Conservation (phyloP, 2,329 filamentous ascomycete genomes). For the Huntiella bhutanensis region DNA sequence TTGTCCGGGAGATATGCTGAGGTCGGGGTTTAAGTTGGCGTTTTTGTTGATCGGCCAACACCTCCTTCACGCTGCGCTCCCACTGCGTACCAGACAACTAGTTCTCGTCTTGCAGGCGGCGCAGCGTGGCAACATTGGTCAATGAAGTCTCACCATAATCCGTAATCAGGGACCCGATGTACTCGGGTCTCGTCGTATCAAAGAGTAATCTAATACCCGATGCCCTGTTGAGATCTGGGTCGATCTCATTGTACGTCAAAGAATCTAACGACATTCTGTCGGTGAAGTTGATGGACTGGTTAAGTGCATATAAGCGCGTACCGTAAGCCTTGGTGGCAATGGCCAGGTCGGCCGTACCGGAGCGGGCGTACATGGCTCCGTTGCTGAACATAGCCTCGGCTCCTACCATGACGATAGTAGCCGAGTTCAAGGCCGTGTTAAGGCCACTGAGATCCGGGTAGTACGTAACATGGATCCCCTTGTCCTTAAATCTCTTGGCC, state of each 20-base stretch:
- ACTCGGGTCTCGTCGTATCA: conserved; percentile 75
- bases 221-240: conserved; percentile 44
- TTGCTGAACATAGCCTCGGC: conserved; percentile 94
- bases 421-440: conserved; percentile 46
- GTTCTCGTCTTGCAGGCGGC: conserved; percentile 12
- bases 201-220: conserved; percentile 53
- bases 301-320: conserved; percentile 72
- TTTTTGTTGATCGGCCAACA: background rate
- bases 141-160: conserved; percentile 46
- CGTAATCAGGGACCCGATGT: conserved; percentile 74
- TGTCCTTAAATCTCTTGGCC: conserved; percentile 46
- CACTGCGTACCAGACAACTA: background rate
- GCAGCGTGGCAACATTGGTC: conserved; percentile 9
- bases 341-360: conserved; percentile 73
- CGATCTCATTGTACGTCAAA: conserved; percentile 86
- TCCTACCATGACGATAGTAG: conserved; percentile 65
- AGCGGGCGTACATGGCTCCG: conserved; percentile 70
- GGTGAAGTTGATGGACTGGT: conserved; percentile 86
- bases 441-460: conserved; percentile 58
- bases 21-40: too few species aligned
- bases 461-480: conserved; percentile 64
- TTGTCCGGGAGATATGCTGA: too few species aligned
- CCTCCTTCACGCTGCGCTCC: background rate
- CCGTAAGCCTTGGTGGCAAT: conserved; percentile 60
- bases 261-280: conserved; percentile 76